Conservation (phyloP, 371 early-diverging fungal genomes). For the Mucor circinelloides region DNA sequence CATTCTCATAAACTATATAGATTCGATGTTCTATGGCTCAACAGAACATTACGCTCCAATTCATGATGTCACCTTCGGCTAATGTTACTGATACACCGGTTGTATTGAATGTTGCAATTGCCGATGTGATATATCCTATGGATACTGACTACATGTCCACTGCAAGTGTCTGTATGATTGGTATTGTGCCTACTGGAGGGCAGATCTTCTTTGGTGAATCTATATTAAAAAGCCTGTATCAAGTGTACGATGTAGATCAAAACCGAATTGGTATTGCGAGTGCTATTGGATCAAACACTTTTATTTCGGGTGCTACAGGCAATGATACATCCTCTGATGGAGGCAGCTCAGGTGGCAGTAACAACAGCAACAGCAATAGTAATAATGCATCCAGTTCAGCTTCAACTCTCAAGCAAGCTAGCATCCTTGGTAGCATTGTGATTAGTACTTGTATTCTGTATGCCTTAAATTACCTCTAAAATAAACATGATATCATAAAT, state of each 20-base stretch:
- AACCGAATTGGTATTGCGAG: conserved; percentile 28
- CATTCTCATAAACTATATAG: neutral
- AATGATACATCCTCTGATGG: neutral
- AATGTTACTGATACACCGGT: conserved; percentile 15
- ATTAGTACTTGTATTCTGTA: neutral
- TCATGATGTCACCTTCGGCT: conserved; percentile 27
- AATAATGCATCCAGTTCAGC: neutral
- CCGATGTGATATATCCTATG: conserved; percentile 40
- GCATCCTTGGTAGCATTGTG: neutral
- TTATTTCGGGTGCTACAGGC: neutral
- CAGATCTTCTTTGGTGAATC: conserved; percentile 18
- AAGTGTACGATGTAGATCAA: conserved; percentile 25
- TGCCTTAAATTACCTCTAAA: neutral
- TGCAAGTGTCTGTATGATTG: conserved; percentile 41
- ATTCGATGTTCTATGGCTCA: conserved; percentile 30
- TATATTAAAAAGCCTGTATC: conserved; percentile 16
- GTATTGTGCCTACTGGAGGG: conserved; percentile 24
- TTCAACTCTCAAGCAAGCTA: neutral
- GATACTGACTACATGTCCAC: conserved; percentile 22
- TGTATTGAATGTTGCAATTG: conserved; percentile 30
- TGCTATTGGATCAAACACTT: neutral
- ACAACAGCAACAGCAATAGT: neutral
- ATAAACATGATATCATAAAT: neutral
- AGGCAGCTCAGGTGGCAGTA: neutral
- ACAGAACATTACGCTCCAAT: conserved; percentile 22